phyloP scores from a whole-genome alignment of 768 basidiomycete genomes.

The Leccinum variicolor region DNA sequence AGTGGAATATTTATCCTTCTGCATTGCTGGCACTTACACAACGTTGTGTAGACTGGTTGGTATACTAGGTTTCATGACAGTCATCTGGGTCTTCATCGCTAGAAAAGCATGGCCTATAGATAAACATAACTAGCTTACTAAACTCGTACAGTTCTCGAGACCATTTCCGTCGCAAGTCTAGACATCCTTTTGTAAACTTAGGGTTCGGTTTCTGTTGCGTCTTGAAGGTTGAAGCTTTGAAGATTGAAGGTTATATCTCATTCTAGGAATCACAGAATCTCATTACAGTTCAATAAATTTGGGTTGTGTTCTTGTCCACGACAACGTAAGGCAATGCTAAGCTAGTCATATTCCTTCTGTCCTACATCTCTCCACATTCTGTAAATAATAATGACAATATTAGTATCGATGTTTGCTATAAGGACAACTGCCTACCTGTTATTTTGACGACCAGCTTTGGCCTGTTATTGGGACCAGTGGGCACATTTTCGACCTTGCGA shows the following conservation, averaged over 20 bases:
- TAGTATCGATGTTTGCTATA: neutral
- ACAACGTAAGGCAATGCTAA: neutral
- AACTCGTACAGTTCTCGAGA: neutral
- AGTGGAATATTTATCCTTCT: conserved; percentile 16
- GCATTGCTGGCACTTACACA: neutral
- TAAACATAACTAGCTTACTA: neutral
- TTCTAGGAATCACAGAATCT: neutral
- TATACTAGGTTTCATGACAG: conserved; percentile 38
- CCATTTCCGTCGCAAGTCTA: neutral
- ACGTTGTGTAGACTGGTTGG: conserved; percentile 24
- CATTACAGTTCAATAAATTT: neutral
- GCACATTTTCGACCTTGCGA: conserved; percentile 93
- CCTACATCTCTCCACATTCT: conserved; percentile 63
- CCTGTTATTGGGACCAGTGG: conserved; percentile 86
- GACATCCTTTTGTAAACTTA: neutral
- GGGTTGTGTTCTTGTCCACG: neutral
- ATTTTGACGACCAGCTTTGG: conserved; percentile 90
- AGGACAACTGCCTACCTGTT: conserved; percentile 50
- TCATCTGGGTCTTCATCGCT: conserved; percentile 39
- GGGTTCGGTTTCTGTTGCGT: neutral
- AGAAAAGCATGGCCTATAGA: conserved; percentile 11
- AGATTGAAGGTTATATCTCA: neutral
- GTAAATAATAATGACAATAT: conserved; percentile 4
- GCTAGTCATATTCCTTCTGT: neutral
- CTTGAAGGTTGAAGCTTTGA: neutral